phyloP scores from a whole-genome alignment of 768 basidiomycete genomes.

The Suillus cothurnatus region DNA sequence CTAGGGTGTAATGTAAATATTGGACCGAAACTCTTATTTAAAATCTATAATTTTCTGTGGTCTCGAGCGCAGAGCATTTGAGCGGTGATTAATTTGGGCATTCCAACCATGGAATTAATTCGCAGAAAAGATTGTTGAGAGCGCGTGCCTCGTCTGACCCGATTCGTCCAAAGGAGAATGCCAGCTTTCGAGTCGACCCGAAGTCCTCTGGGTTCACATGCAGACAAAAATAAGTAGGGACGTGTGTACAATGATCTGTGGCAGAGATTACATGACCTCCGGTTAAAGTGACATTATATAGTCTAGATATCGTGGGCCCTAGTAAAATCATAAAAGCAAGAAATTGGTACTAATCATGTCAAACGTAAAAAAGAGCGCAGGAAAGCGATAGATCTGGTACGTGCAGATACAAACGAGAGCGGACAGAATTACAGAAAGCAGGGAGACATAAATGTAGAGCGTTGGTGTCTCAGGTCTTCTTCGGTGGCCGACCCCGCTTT shows the following conservation, averaged over 20 bases:
- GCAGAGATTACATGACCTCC: slow-evolving; percentile 16
- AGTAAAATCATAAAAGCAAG: slow-evolving; percentile 36
- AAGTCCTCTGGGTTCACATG: slow-evolving; percentile 30
- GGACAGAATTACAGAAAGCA: slow-evolving; percentile 32
- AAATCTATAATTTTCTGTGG: slow-evolving; percentile 21
- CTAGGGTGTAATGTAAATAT: slow-evolving; percentile 27
- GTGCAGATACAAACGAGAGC: slow-evolving; percentile 10
- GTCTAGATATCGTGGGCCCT: slow-evolving; percentile 38
- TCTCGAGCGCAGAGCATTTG: slow-evolving; percentile 24
- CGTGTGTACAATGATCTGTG: slow-evolving; percentile 20
- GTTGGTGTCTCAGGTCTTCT: slow-evolving; percentile 32
- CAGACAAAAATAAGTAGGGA: slow-evolving; percentile 33
- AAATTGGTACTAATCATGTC: slow-evolving; percentile 35
- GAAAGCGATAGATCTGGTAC: slow-evolving; percentile 19
- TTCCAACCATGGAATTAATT: slow-evolving; percentile 36
- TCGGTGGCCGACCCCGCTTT: slow-evolving; percentile 75
- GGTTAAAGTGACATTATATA: slow-evolving; percentile 33
- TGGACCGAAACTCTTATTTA: slow-evolving; percentile 20
- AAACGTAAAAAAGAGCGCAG: slow-evolving; percentile 34
- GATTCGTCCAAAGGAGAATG: slow-evolving; percentile 13
- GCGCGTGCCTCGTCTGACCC: slow-evolving; percentile 24
- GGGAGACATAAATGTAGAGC: slow-evolving; percentile 22
- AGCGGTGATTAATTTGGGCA: slow-evolving; percentile 39
- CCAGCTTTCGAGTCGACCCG: slow-evolving; percentile 21
- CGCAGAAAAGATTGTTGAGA: slow-evolving; percentile 21